A percentile compares a stretch with the other conserved stretches of the same genome.
Conservation (phyloP, 345 rosid genomes). For the Gossypium australe region DNA sequence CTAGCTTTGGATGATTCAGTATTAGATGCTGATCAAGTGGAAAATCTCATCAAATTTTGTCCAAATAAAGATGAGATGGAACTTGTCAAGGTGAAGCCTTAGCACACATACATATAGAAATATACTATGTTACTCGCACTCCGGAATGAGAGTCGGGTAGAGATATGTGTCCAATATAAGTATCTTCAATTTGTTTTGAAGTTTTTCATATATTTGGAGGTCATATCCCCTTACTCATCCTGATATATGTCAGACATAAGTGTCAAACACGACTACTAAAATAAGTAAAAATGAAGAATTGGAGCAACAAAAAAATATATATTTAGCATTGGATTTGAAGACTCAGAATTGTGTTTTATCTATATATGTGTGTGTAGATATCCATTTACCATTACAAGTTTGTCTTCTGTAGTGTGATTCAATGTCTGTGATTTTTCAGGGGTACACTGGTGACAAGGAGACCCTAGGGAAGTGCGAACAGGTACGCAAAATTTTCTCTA, state of each 20-base stretch:
- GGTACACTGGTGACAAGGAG: conserved; percentile 74
- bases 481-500: conserved; percentile 37
- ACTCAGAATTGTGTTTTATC: no score
- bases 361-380: not conserved
- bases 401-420: conserved; percentile 5
- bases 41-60: conserved; percentile 93
- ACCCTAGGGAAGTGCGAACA: conserved; percentile 93
- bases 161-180: not conserved
- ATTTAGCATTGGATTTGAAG: no score
- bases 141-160: not conserved
- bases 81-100: conserved; percentile 70
- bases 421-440: conserved; percentile 32
- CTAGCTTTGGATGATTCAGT: conserved; percentile 90
- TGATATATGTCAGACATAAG: not conserved
- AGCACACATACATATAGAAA: conserved; percentile 3
- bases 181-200: not conserved
- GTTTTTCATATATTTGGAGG: not conserved
- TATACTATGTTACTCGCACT: not conserved
- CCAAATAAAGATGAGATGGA: conserved; percentile 99
- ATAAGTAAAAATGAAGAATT: not conserved
- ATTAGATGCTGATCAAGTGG: conserved; percentile 96
- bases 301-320: not conserved
- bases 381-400: not conserved
- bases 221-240: not conserved
- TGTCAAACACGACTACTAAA: not conserved